Base-by-base conservation (phyloP, 176 grass and related monocot genomes). In the Aechmea fasciata region DNA sequence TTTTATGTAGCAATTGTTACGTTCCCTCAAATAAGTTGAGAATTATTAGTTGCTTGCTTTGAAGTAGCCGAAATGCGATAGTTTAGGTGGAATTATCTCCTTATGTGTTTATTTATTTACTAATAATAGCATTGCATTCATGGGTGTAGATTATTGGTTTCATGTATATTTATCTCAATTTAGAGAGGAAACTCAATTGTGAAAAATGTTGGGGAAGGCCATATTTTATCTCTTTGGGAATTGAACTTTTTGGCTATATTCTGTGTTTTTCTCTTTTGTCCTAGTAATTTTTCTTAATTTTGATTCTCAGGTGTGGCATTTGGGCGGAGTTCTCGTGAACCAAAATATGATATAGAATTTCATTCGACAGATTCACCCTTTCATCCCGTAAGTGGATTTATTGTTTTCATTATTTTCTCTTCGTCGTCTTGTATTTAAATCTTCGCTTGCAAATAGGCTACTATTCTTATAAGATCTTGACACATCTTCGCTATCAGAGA, bases 311-410 rank as follows among this genome's bases (percentile, higher is more conserved):
- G 83, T 76, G 68, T 67, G 57, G 67, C 77, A 72, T 80, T 85
- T 76, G 83, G 83, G 19, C 55, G 83, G 14, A 85, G 71, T 85
- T 78, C 81, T 73, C 83, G 77, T 61, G 83, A 85, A 66, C 83
- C 83, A 48, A 85, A 79, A 75, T 85, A 80, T 72, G 80, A 76
- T 67, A 70, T 85, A 68, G 72, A 80, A 66, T 72, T 72, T 48
- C 83, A 85, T 67, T 55, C 61, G 2, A 53, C 68, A 63, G 57
- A 80, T 59, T 85, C 83, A 50, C 28, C 71, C 50, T 85, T 76
- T 80, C 49, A 75, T 72, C 77, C 83, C 22, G 83, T 85, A 29
- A 85, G 82, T 53, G 47, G 64, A 57, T 22, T 6, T 18, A 59
- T 59, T 59, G 1, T 59, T 18, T 59, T 20, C 7, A 7, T 59